phyloP scores from a whole-genome alignment of 176 grass and related monocot species.

The Typha latifolia region DNA sequence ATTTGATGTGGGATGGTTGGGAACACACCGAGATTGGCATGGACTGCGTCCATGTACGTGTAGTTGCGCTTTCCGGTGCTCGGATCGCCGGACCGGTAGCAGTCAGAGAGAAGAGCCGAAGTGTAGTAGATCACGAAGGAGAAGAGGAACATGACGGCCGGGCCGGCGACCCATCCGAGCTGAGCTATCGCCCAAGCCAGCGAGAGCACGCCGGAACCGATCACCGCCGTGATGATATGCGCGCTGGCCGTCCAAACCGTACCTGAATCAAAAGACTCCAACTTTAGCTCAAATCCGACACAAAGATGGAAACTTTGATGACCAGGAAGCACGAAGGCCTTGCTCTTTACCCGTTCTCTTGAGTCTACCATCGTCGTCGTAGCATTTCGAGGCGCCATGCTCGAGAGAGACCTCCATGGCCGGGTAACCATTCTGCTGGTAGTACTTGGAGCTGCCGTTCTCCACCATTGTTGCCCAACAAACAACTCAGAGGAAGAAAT shows the following conservation, averaged over 20 bases:
- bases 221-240: conserved; percentile 90
- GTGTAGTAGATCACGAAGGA: conserved; percentile 73
- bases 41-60: conserved; percentile 78
- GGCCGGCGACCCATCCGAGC: conserved; percentile 89
- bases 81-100: conserved; percentile 79
- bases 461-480: conserved; percentile 17
- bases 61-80: conserved; percentile 78
- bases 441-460: neutral
- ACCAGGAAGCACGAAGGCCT: neutral
- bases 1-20: too few relatives aligned
- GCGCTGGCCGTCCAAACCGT: conserved; percentile 78
- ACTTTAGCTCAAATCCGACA: neutral
- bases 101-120: conserved; percentile 71
- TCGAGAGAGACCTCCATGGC: conserved; percentile 42
- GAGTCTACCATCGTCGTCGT: conserved; percentile 63
- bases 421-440: conserved; percentile 17
- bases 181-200: conserved; percentile 93
- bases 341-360: conserved; percentile 29
- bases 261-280: conserved; percentile 30
- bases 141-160: conserved; percentile 68
- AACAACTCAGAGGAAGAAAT: neutral
- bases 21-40: conserved; percentile 60
- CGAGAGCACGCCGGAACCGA: conserved; percentile 84
- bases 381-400: conserved; percentile 5
- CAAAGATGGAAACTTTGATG: neutral